Conservation (phyloP, 2,329 filamentous ascomycete genomes). For the Fusarium lateritium region DNA sequence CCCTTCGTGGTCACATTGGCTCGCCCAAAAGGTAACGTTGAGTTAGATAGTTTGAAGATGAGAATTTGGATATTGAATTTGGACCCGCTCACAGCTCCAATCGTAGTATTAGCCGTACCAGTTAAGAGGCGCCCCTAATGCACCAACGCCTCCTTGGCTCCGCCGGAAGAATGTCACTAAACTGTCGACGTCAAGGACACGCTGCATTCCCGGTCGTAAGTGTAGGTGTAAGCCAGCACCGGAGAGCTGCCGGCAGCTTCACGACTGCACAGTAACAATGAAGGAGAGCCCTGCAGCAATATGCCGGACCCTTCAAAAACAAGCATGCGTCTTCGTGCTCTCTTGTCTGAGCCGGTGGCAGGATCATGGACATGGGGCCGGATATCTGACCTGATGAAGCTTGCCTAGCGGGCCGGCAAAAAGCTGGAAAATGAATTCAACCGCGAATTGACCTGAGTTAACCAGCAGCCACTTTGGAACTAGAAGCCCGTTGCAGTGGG, state of each 20-base stretch:
- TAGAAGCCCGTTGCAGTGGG: slow-evolving; percentile 43
- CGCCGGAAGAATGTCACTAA: slow-evolving; percentile 43
- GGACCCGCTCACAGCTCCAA: slow-evolving; percentile 44
- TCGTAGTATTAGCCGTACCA: slow-evolving; percentile 48
- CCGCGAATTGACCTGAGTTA: slow-evolving; percentile 38
- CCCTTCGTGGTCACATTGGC: slow-evolving; percentile 29
- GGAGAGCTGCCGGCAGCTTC: slow-evolving; percentile 40
- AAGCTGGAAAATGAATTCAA: slow-evolving; percentile 36
- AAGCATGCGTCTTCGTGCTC: slow-evolving; percentile 20
- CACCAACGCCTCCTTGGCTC: slow-evolving; percentile 39
- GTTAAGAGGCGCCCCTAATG: slow-evolving; percentile 44
- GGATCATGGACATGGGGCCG: slow-evolving; percentile 17
- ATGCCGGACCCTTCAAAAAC: slow-evolving; percentile 23
- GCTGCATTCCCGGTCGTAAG: slow-evolving; percentile 25
- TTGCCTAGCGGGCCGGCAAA: slow-evolving; percentile 36
- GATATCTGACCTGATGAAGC: slow-evolving; percentile 37
- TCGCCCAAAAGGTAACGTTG: slow-evolving; percentile 25
- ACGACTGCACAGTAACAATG: slow-evolving; percentile 1
- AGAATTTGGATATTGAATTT: slow-evolving; percentile 37
- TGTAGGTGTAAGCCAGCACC: slow-evolving; percentile 34
- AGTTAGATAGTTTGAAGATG: slow-evolving; percentile 14
- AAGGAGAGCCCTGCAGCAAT: slow-evolving; percentile 24
- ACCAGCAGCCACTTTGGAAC: slow-evolving; percentile 34
- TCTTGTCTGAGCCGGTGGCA: slow-evolving; percentile 9
- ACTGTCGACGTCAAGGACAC: slow-evolving; percentile 8